Conservation (phyloP, 768 basidiomycete species). For the Suillus subalutaceus region DNA sequence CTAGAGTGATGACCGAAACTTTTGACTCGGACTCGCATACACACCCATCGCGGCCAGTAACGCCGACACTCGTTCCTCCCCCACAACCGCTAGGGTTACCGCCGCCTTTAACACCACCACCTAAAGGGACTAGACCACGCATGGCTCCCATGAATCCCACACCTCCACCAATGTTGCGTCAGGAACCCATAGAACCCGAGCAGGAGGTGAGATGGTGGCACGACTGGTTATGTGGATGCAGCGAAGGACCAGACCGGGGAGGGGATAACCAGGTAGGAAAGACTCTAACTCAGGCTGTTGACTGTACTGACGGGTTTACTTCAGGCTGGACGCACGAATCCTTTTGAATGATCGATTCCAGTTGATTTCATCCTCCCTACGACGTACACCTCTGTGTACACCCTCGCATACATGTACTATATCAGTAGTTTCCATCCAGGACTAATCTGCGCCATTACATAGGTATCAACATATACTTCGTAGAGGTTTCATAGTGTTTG, state of each 20-base stretch:
- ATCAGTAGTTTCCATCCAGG: conserved; percentile 4
- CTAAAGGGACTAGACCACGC: conserved; percentile 42
- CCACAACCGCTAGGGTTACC: conserved; percentile 67
- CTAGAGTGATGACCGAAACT: conserved; percentile 22
- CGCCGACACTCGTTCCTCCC: conserved; percentile 38
- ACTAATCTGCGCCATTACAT: background rate
- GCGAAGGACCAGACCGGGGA: conserved; percentile 72
- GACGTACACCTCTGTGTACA: background rate
- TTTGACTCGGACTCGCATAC: background rate
- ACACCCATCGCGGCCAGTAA: conserved; percentile 17
- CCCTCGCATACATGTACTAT: conserved; percentile 1
- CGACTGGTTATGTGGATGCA: conserved; percentile 83
- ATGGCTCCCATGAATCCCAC: conserved; percentile 38
- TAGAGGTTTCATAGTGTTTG: conserved; percentile 16
- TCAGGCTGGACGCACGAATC: conserved; percentile 78
- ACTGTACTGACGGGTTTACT: conserved; percentile 9
- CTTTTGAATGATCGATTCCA: conserved; percentile 40
- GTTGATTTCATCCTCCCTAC: conserved; percentile 8
- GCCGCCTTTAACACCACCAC: conserved; percentile 58
- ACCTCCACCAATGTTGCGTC: conserved; percentile 32
- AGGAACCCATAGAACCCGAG: conserved; percentile 28
- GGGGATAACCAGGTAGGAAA: conserved; percentile 68
- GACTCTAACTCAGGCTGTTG: background rate
- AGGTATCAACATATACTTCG: conserved; percentile 11
- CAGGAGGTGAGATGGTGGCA: conserved; percentile 74